A percentile compares a stretch with the other conserved stretches of the same genome.
phyloP scores from a whole-genome alignment of 108 stramenopile species.

The Nitzschia sp. region DNA sequence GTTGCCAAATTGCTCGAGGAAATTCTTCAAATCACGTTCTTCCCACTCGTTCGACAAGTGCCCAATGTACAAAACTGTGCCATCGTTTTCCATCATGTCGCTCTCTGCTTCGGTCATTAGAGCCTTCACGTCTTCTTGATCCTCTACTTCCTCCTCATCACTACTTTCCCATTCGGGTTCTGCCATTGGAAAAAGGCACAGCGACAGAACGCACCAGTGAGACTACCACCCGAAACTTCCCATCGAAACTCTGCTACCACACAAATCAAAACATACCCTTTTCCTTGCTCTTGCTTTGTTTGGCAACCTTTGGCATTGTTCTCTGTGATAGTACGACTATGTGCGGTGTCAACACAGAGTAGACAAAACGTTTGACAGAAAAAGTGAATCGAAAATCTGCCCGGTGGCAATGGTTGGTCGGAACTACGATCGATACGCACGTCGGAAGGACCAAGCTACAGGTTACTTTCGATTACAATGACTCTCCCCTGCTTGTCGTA shows the following conservation, averaged over 20 bases:
- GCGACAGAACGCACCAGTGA: not conserved
- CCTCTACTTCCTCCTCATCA: constrained; percentile 53
- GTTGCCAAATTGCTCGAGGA: constrained; percentile 94
- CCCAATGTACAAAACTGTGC: constrained; percentile 91
- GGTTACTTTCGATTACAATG: too few species aligned
- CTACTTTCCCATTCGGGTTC: constrained; percentile 64
- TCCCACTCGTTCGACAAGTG: constrained; percentile 94
- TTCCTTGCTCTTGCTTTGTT: too few species aligned
- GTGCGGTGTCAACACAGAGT: too few species aligned
- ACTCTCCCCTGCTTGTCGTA: too few species aligned
- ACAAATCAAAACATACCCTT: not conserved
- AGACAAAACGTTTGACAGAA: too few species aligned
- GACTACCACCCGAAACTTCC: not conserved
- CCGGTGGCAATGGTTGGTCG: too few species aligned
- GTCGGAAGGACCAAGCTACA: too few species aligned
- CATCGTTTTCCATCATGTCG: constrained; percentile 28
- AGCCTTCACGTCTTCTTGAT: constrained; percentile 1
- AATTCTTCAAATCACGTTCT: constrained; percentile 85
- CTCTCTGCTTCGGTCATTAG: constrained; percentile 34
- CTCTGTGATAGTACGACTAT: too few species aligned
- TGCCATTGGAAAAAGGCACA: constrained; percentile 8
- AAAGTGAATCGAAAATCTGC: too few species aligned
- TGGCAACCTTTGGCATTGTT: too few species aligned
- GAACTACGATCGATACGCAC: too few species aligned
- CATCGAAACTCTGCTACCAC: not conserved